phyloP scores from a whole-genome alignment of 2,329 filamentous ascomycete species.

The Phyllosticta paracitricarpa region DNA sequence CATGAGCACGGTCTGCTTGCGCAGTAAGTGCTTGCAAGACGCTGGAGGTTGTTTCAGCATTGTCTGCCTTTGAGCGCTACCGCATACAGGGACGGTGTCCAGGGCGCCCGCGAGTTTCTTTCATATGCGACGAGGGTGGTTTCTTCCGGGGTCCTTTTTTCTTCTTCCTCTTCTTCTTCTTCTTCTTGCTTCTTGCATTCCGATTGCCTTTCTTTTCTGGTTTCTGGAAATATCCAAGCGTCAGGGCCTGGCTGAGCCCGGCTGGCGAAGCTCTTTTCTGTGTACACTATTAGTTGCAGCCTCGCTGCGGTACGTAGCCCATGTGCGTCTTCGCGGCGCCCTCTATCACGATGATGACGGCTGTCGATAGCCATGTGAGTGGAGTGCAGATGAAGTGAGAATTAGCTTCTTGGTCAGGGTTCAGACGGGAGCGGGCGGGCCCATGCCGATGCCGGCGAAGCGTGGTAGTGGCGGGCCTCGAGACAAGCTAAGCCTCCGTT shows the following conservation, averaged over 20 bases:
- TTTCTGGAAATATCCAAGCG: neutral
- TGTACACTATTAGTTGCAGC: neutral
- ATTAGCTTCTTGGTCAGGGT: neutral
- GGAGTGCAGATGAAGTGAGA: neutral
- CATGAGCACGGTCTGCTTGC: conserved; percentile 11
- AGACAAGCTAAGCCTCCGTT: no score
- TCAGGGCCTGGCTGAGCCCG: neutral
- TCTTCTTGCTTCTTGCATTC: neutral
- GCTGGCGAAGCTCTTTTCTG: neutral
- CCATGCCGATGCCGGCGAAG: neutral
- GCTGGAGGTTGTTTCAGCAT: neutral
- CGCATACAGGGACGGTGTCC: neutral
- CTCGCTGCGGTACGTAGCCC: neutral
- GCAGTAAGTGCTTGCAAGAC: neutral
- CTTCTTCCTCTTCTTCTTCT: neutral
- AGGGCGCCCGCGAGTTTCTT: neutral
- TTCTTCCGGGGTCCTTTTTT: neutral
- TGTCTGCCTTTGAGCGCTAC: neutral
- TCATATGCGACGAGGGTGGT: neutral
- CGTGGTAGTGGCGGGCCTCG: neutral
- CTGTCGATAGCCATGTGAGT: neutral
- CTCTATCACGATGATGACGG: neutral
- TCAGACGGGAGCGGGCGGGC: neutral
- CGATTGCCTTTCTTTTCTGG: neutral
- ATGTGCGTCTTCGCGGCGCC: neutral